phyloP scores from a whole-genome alignment of 345 rosid species.

The Moricandia arvensis region DNA sequence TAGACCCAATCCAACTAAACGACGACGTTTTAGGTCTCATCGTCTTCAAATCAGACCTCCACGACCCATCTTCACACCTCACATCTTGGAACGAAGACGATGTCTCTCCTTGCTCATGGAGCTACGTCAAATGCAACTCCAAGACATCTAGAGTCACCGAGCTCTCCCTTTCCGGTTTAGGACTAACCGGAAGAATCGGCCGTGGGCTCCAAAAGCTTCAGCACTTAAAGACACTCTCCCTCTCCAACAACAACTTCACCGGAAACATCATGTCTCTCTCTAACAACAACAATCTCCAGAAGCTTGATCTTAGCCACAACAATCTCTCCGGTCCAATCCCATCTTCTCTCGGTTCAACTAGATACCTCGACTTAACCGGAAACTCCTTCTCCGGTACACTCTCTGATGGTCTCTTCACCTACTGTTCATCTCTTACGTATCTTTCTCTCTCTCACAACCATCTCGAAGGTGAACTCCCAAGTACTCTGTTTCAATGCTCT shows the following conservation, averaged over 20 bases:
- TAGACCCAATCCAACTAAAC: constrained; percentile 45
- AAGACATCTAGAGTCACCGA: constrained; percentile 56
- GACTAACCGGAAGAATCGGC: constrained; percentile 73
- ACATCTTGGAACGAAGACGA: constrained; percentile 83
- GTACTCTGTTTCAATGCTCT: constrained; percentile 48
- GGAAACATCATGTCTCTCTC: constrained; percentile 49
- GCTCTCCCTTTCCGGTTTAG: constrained; percentile 58
- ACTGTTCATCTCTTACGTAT: constrained; percentile 50
- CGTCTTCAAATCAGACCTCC: constrained; percentile 76
- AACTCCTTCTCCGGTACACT: constrained; percentile 67
- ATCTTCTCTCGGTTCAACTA: constrained; percentile 38
- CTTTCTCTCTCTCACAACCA: constrained; percentile 64
- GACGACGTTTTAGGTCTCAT: constrained; percentile 87
- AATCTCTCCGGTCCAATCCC: constrained; percentile 65
- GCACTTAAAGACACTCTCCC: constrained; percentile 60
- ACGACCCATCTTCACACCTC: constrained; percentile 57
- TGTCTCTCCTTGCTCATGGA: constrained; percentile 82
- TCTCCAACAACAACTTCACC: constrained; percentile 63
- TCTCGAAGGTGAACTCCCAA: constrained; percentile 67
- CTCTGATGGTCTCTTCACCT: constrained; percentile 50
- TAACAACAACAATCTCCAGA: constrained; percentile 42
- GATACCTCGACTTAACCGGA: constrained; percentile 69
- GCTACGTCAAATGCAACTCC: constrained; percentile 68
- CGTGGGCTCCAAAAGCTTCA: constrained; percentile 74
- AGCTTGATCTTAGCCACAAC: constrained; percentile 65